Evolutionary conservation across 2,329 filamentous ascomycete genomes (phyloP).

Genomic region (Acrodontium crateriforme): DNA sequence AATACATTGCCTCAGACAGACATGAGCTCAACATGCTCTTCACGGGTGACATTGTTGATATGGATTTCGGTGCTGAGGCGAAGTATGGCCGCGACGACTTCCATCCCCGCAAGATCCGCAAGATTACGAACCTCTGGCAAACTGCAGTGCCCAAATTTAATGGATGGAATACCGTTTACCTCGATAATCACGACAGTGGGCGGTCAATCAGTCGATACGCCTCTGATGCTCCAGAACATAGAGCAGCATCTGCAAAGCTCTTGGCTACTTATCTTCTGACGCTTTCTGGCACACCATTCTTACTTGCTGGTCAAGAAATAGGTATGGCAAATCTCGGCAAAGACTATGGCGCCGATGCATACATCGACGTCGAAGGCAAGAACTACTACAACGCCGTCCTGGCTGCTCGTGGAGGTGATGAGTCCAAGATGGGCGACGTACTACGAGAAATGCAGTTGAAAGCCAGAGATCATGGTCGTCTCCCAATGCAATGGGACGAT

Average conservation of each 20-base stretch:
- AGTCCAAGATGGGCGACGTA: conserved; percentile 7
- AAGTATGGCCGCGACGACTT: conserved; percentile 37
- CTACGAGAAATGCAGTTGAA: conserved; percentile 33
- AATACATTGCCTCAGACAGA: conserved; percentile 38
- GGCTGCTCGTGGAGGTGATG: conserved; percentile 23
- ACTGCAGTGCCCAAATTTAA: conserved; percentile 43
- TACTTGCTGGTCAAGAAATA: conserved; percentile 55
- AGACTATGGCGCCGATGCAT: conserved; percentile 18
- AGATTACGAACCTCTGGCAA: conserved; percentile 44
- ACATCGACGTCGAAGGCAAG: conserved; percentile 37
- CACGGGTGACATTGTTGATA: conserved; percentile 48
- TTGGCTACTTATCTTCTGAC: conserved; percentile 19
- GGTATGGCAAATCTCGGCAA: conserved; percentile 41
- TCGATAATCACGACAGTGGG: conserved; percentile 52
- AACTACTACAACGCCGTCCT: conserved; percentile 37
- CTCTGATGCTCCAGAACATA: conserved; percentile 34
- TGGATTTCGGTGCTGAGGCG: conserved; percentile 31
- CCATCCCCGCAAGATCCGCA: conserved; percentile 32
- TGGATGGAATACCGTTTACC: conserved; percentile 50
- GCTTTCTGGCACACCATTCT: conserved; percentile 36
- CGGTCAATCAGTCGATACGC: conserved; percentile 43
- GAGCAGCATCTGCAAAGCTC: conserved; percentile 41
- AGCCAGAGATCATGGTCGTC: conserved; percentile 52
- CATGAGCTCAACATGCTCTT: conserved; percentile 57
- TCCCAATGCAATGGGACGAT: conserved; percentile 55